Conservation (phyloP, 345 rosid genomes). For the Boechera stricta region DNA sequence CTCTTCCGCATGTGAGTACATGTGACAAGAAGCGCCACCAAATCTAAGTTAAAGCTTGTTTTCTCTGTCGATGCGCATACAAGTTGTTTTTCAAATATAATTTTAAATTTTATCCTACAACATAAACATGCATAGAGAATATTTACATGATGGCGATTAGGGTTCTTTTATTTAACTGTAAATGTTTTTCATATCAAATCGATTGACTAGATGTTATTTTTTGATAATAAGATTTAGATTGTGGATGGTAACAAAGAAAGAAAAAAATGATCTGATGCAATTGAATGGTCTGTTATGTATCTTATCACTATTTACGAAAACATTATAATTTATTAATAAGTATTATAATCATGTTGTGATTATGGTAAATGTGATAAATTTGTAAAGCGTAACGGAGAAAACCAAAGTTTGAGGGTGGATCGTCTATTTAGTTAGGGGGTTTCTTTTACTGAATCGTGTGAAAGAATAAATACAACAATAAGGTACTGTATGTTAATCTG, state of each 20-base stretch:
- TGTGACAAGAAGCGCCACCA: constrained; percentile 45
- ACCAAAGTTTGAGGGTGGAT: too few species aligned
- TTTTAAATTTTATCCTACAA: not conserved
- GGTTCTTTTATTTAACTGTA: not conserved
- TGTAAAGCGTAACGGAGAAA: too few species aligned
- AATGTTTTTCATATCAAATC: not conserved
- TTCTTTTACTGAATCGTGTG: not conserved
- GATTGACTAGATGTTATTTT: not conserved
- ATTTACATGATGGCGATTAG: not conserved
- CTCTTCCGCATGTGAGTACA: constrained; percentile 39
- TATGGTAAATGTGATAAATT: too few species aligned
- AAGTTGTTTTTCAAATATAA: not conserved
- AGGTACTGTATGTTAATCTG: not conserved
- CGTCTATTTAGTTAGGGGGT: too few species aligned
- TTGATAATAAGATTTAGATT: not conserved
- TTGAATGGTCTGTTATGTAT: too few species aligned
- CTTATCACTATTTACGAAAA: too few species aligned
- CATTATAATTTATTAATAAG: too few species aligned
- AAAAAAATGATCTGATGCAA: not conserved
- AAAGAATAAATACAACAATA: not conserved
- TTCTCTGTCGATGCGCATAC: constrained; percentile 6
- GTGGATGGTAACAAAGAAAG: not conserved
- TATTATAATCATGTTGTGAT: too few species aligned
- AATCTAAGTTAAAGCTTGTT: constrained; percentile 35
- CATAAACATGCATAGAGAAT: not conserved